These are phyloP conservation scores for Heliosperma pusillum DNA, from an alignment of 148 eudicot genomes.

Conservation along the genomic window DNA sequence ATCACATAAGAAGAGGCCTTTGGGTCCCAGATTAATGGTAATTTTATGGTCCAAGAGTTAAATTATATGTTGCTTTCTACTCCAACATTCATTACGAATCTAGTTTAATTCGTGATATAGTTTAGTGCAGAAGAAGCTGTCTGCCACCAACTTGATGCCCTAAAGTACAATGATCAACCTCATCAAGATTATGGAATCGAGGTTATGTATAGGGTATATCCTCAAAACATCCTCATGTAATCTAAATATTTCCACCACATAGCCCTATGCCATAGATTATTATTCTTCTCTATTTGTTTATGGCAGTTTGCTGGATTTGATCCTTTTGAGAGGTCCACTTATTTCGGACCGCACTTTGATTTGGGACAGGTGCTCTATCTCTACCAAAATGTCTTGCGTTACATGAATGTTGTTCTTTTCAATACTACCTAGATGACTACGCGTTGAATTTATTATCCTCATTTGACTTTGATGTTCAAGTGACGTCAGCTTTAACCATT, in stretches of 20 bases:
- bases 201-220: constrained; percentile 88
- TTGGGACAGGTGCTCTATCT: constrained; percentile 75
- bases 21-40: constrained; percentile 88
- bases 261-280: neutral
- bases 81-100: neutral
- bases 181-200: constrained; percentile 87
- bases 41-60: constrained; percentile 16
- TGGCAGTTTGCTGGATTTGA: constrained; percentile 95
- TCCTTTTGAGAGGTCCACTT: constrained; percentile 94
- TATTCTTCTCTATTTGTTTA: constrained; percentile 6
- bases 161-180: constrained; percentile 93
- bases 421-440: too few relatives aligned
- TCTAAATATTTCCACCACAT: constrained; percentile 6
- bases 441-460: neutral
- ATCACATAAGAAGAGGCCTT: constrained; percentile 76
- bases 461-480: too few relatives aligned
- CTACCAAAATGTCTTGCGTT: neutral
- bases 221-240: neutral
- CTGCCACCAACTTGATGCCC: constrained; percentile 80
- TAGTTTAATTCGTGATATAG: constrained; percentile 43
- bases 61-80: neutral
- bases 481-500: too few relatives aligned
- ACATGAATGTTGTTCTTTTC: neutral
- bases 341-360: constrained; percentile 94
- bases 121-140: constrained; percentile 97